A percentile compares a stretch with the other conserved stretches of the same genome.
Conservation (phyloP, 208 protist genomes). For the Acanthamoeba healyi region DNA sequence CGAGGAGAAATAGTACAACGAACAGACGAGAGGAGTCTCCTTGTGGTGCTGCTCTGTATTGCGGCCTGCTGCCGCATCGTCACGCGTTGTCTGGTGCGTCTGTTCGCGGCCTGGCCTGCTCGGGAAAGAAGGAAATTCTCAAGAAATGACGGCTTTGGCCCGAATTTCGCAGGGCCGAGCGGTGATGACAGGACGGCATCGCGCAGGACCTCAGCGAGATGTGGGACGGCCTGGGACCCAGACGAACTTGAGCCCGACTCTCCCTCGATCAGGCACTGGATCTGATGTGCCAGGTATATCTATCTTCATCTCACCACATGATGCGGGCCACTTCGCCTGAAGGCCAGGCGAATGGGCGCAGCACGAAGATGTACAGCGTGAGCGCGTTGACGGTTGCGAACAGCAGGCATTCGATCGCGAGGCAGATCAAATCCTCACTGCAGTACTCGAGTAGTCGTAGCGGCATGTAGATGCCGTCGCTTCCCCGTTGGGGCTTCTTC, state of each 20-base stretch:
- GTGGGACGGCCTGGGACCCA: no score
- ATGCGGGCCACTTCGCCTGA: background rate
- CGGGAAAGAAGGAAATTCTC: background rate
- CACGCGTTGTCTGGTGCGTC: background rate
- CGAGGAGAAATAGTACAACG: no score
- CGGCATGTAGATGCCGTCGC: background rate
- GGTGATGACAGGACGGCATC: no score
- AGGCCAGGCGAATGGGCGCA: background rate
- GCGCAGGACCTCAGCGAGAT: background rate
- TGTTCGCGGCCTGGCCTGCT: no score
- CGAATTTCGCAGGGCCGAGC: background rate
- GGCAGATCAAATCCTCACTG: background rate
- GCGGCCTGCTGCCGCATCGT: background rate
- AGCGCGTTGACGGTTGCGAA: background rate
- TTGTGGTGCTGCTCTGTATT: background rate
- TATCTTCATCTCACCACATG: constrained; percentile 68
- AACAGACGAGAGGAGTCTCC: no score
- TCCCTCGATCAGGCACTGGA: no score
- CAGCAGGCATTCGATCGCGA: background rate
- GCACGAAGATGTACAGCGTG: constrained; percentile 57
- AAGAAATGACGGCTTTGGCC: background rate
- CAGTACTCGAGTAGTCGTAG: background rate
- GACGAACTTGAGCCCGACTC: no score
- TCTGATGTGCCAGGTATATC: no score
- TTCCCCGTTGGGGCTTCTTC: background rate